Evolutionary conservation across 2,329 filamentous ascomycete species (phyloP), one percentile per base, ranked within the genome.

Genomic region (Botrytis fabae): DNA sequence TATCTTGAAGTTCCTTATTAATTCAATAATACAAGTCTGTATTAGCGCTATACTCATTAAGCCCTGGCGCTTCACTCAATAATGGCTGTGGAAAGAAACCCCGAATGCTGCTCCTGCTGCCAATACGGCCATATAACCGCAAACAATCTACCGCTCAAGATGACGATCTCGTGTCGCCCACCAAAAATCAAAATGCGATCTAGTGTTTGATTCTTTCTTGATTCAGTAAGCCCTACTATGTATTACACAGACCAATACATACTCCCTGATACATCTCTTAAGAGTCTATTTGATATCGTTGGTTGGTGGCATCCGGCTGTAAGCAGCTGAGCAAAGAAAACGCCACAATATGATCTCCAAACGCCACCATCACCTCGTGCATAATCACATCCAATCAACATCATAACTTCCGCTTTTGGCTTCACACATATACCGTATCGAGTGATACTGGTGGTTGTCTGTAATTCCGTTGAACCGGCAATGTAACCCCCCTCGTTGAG

Each of bases 181-280:
- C 28, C 14, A 28, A 16, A 16, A 28, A 28, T 28, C 51, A 54
- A 28, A 28, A 57, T 18, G 7, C 14, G 9, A 18, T 28, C n/a
- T 8, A 57, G 51, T 3, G 6, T 18, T 0, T 3, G 8, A 8
- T 28, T 28, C 7, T 32, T 32, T 32, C 32, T 28, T 57, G n/a
- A 57, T 57, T 18, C n/a, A 54, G 2, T 28, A 8, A 28, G 5
- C 16, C 14, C n/a, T 54, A 28, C 6, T 54, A 8, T 3, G 8
- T 1, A 2, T 57, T 28, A 8, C n/a, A 0, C 5, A 54, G 12
- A n/a, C 0, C 48, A 22, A 0, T 22, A 9, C 2, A 35, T 20
- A 12, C n/a, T n/a, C 25, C 35, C n/a, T n/a, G 12, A n/a, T 40
- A 32, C 5, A 61, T 7, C 32, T 38, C 22, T 25, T 12, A 60